Conservation (phyloP, 2,329 filamentous ascomycete species). For the Paecilomyces niveus region DNA sequence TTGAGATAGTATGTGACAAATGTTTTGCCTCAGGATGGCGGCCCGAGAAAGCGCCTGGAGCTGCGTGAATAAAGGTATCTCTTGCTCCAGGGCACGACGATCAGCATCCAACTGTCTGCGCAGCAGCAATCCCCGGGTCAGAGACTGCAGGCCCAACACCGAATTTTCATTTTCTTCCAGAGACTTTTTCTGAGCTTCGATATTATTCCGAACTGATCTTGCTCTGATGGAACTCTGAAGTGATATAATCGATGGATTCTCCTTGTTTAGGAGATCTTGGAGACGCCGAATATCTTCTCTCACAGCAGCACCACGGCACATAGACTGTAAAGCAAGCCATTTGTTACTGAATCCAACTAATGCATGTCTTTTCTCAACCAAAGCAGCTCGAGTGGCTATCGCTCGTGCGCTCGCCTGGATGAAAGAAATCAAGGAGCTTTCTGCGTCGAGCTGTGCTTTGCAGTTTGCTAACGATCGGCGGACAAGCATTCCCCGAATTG, state of each 20-base stretch:
- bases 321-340: slow-evolving; percentile 41
- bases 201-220: slow-evolving; percentile 19
- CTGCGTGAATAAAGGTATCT: slow-evolving; percentile 23
- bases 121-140: slow-evolving; percentile 36
- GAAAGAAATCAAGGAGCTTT: slow-evolving; percentile 20
- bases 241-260: slow-evolving; percentile 8
- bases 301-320: slow-evolving; percentile 32
- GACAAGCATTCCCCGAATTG: slow-evolving; percentile 51
- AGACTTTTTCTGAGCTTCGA: slow-evolving; percentile 26
- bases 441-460: slow-evolving; percentile 16
- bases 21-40: slow-evolving; percentile 32
- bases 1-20: slow-evolving; percentile 55
- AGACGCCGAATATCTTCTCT: slow-evolving; percentile 15
- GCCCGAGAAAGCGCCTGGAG: slow-evolving; percentile 36
- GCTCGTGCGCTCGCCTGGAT: slow-evolving; percentile 32
- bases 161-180: slow-evolving; percentile 38
- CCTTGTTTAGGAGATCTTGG: neutral
- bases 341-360: slow-evolving; percentile 33
- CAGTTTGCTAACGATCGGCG: slow-evolving; percentile 21
- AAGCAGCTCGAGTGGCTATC: slow-evolving; percentile 29
- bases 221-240: slow-evolving; percentile 18
- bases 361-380: slow-evolving; percentile 32
- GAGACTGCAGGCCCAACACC: slow-evolving; percentile 46
- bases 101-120: slow-evolving; percentile 25
- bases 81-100: slow-evolving; percentile 19